Conservation (phyloP, 2,329 filamentous ascomycete genomes). For the Penicillium sp. region DNA sequence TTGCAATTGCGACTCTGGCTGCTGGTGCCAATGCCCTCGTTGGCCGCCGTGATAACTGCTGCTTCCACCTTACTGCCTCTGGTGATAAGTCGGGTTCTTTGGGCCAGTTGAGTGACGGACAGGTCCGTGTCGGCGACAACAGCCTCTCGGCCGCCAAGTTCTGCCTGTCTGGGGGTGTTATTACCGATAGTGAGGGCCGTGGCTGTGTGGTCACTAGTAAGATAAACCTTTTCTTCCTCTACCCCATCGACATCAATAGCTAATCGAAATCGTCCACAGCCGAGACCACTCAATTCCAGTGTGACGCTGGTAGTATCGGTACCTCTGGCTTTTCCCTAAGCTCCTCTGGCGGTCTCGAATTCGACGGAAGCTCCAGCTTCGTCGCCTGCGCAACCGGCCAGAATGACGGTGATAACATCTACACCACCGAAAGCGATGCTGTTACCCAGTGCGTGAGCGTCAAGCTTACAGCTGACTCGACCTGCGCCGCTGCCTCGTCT, state of each 20-base stretch:
- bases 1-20: conserved; percentile 36
- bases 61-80: conserved; percentile 54
- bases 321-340: conserved; percentile 58
- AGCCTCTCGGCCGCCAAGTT: conserved; percentile 51
- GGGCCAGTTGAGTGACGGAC: conserved; percentile 60
- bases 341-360: conserved; percentile 54
- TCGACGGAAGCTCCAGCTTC: conserved; percentile 56
- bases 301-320: conserved; percentile 56
- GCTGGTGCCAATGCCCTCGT: conserved; percentile 42
- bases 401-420: conserved; percentile 40
- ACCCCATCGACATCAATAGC: not conserved
- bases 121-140: conserved; percentile 58
- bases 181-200: conserved; percentile 57
- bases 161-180: conserved; percentile 54
- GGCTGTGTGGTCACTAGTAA: conserved; percentile 64
- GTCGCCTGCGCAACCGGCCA: conserved; percentile 58
- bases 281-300: conserved; percentile 60
- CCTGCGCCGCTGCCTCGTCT: conserved; percentile 20
- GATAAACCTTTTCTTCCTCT: conserved; percentile 14
- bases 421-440: conserved; percentile 28
- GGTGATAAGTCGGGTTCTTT: conserved; percentile 51
- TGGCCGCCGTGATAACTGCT: conserved; percentile 42
- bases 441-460: conserved; percentile 32
- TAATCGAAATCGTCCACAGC: conserved; percentile 35
- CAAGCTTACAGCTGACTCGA: conserved; percentile 32